Percentiles rank a stretch among this genome's conserved stretches.
phyloP scores from a whole-genome alignment of 768 basidiomycete species.

The Tulasnella sp. region DNA sequence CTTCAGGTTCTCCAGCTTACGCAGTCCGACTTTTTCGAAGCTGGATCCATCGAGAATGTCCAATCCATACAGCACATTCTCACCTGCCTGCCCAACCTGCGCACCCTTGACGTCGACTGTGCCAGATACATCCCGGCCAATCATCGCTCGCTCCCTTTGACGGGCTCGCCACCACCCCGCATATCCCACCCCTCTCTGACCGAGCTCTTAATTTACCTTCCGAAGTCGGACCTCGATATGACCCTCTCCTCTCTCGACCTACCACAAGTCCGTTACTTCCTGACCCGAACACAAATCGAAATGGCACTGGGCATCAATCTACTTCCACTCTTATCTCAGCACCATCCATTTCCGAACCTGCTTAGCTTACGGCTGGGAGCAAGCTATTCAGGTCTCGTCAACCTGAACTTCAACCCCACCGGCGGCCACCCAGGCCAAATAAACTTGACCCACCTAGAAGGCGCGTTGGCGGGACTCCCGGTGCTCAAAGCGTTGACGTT shows the following conservation, averaged over 20 bases:
- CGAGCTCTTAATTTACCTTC: background rate
- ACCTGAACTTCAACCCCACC: background rate
- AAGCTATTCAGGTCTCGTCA: background rate
- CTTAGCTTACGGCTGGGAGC: background rate
- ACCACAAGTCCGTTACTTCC: background rate
- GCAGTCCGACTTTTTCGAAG: background rate
- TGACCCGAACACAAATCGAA: background rate
- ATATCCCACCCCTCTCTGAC: background rate
- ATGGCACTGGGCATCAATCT: background rate
- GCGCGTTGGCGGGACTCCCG: background rate
- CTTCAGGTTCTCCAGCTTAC: background rate
- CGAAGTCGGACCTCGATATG: background rate
- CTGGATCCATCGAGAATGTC: conserved; percentile 58
- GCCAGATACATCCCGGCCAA: background rate
- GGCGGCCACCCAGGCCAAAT: background rate
- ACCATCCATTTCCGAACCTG: background rate
- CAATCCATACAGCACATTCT: conserved; percentile 71
- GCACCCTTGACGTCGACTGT: conserved; percentile 36
- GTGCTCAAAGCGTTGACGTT: background rate
- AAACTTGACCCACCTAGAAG: background rate
- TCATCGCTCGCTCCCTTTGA: background rate
- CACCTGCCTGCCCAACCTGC: conserved; percentile 37
- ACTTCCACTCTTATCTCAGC: background rate
- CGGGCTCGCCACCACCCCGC: background rate
- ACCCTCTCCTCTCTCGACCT: background rate